Evolutionary conservation across 1,139 yeast genomes (phyloP).

Genomic region (Protomyces inouyei): DNA sequence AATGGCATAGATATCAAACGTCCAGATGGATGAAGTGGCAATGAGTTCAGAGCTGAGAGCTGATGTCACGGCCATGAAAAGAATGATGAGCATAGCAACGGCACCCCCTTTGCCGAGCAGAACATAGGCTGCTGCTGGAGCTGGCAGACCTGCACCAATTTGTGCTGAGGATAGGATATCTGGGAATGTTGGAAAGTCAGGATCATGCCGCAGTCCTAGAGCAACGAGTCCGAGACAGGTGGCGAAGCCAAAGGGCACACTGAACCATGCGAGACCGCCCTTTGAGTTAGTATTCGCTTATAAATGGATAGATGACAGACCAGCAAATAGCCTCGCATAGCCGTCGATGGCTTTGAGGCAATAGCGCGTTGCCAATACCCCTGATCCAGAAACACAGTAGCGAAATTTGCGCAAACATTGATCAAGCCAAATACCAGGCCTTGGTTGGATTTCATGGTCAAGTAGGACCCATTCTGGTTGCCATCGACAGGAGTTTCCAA

Average conservation of each 20-base stretch:
- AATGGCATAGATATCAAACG: slow-evolving; percentile 48
- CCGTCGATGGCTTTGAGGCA: slow-evolving; percentile 43
- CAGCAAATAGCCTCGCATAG: slow-evolving; percentile 41
- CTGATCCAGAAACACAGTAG: slow-evolving; percentile 14
- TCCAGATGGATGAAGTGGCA: slow-evolving; percentile 47
- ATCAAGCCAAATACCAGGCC: slow-evolving; percentile 44
- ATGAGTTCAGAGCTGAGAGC: slow-evolving; percentile 50
- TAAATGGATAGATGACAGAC: slow-evolving; percentile 34
- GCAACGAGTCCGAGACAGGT: slow-evolving; percentile 44
- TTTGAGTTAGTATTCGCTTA: too few relatives aligned
- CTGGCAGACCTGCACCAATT: slow-evolving; percentile 44
- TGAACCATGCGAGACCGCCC: slow-evolving; percentile 43
- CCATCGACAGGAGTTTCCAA: slow-evolving; percentile 42
- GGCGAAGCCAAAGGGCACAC: slow-evolving; percentile 44
- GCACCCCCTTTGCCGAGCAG: slow-evolving; percentile 48
- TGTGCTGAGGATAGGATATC: slow-evolving; percentile 35
- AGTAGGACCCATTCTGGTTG: slow-evolving; percentile 47
- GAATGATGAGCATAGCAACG: slow-evolving; percentile 45
- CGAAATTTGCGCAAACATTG: slow-evolving; percentile 33
- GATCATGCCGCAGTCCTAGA: slow-evolving; percentile 40
- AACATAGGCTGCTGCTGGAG: slow-evolving; percentile 46
- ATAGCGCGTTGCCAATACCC: slow-evolving; percentile 42
- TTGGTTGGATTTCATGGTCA: slow-evolving; percentile 47
- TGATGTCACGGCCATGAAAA: slow-evolving; percentile 50
- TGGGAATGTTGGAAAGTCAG: slow-evolving; percentile 42